These are phyloP conservation scores for Boletus vermiculosoides DNA, from an alignment of 768 basidiomycete genomes.

Conservation along the genomic window DNA sequence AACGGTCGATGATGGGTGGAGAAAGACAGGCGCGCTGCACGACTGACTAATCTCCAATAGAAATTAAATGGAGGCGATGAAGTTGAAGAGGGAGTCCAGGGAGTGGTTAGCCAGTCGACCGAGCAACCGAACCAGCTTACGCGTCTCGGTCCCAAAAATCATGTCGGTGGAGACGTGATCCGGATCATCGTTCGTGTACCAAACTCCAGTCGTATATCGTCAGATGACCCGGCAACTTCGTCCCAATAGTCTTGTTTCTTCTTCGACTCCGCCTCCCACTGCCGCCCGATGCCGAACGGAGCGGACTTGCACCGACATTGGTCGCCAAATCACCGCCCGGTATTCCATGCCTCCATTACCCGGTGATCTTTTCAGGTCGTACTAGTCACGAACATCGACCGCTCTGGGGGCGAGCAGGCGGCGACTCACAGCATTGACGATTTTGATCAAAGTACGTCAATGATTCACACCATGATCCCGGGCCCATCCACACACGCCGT, in stretches of 20 bases:
- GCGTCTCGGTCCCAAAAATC: neutral
- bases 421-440: neutral
- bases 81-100: neutral
- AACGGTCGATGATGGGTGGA: constrained; percentile 8
- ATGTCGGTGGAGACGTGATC: neutral
- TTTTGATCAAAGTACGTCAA: neutral
- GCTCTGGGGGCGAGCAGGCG: neutral
- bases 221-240: neutral
- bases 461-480: no score
- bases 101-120: neutral
- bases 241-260: neutral
- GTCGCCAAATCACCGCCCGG: neutral
- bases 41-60: neutral
- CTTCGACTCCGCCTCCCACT: neutral
- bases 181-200: neutral
- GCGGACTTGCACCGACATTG: neutral
- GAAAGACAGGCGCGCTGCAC: neutral
- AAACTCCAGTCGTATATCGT: neutral
- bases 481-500: no score
- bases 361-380: neutral
- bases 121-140: constrained; percentile 3
- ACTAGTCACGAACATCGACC: neutral
- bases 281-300: neutral
- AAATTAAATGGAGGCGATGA: neutral
- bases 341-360: neutral